Evolutionary conservation across 75 land plant species (phyloP).

Genomic region (Cryptomeria japonica): DNA sequence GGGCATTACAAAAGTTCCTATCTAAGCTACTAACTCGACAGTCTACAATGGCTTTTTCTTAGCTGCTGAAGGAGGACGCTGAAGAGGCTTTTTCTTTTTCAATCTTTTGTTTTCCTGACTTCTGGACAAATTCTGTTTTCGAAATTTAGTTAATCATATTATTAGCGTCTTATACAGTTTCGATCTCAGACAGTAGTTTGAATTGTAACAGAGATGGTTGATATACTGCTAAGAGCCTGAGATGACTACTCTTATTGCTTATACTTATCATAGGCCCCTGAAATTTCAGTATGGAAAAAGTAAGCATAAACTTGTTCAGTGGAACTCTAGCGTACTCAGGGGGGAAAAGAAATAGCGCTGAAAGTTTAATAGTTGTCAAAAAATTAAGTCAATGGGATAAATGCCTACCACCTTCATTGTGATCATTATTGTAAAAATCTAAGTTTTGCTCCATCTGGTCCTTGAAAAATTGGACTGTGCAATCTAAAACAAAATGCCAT

Average conservation of each 20-base stretch:
- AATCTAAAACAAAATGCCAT: not conserved
- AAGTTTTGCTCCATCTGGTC: not conserved
- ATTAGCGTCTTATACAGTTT: not conserved
- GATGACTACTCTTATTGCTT: not conserved
- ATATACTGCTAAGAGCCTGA: not conserved
- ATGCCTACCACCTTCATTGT: not conserved
- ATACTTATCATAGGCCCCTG: not conserved
- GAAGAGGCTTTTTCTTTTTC: no score
- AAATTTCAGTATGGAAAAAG: not conserved
- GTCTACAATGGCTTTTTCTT: no score
- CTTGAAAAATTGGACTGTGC: not conserved
- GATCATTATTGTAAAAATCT: not conserved
- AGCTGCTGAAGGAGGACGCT: no score
- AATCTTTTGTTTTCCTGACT: no score
- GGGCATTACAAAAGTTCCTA: no score
- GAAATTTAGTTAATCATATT: no score
- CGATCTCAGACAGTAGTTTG: not conserved
- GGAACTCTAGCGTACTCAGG: not conserved
- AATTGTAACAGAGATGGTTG: not conserved
- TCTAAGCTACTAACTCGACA: no score
- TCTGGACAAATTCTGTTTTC: no score
- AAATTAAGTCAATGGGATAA: not conserved
- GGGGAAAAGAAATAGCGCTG: not conserved
- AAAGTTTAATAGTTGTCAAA: not conserved
- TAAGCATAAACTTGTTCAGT: not conserved